Evolutionary conservation across 257 asterid species (phyloP).

Genomic region (Coffea eugenioides): DNA sequence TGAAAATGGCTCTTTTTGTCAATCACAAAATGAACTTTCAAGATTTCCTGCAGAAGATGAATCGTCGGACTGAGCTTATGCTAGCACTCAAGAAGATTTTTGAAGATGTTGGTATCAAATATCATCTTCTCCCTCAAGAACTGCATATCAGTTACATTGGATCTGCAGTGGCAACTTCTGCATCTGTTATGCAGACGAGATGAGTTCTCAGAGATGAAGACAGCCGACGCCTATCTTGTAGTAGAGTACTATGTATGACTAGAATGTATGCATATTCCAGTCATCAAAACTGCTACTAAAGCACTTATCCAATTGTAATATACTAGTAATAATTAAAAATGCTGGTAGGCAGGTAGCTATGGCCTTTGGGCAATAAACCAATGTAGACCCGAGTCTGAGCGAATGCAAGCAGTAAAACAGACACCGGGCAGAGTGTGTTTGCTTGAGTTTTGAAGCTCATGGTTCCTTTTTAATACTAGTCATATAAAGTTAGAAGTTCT

Average conservation of each 20-base stretch:
- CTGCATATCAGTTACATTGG: conserved; percentile 9
- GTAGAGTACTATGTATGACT: neutral
- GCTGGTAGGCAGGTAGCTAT: neutral
- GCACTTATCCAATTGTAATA: neutral
- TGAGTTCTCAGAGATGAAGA: neutral
- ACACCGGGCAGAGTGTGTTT: neutral
- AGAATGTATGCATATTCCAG: neutral
- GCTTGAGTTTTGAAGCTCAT: neutral
- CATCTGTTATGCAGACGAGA: neutral
- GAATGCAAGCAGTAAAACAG: neutral
- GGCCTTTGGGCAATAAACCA: neutral
- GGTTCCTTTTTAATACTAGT: neutral
- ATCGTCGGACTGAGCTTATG: conserved; percentile 23
- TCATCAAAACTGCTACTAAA: neutral
- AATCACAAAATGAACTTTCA: conserved; percentile 26
- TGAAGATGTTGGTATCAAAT: conserved; percentile 12
- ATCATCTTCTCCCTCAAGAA: conserved; percentile 26
- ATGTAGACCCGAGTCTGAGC: neutral
- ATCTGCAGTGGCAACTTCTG: conserved; percentile 1
- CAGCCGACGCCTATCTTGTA: neutral
- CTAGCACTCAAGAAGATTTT: conserved; percentile 13
- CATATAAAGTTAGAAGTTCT: neutral
- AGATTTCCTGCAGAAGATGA: conserved; percentile 16
- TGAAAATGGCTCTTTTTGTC: conserved; percentile 23
- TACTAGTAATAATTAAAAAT: neutral